A percentile compares a stretch with the other conserved stretches of the same genome.
These are phyloP conservation scores for Corrigiola litoralis DNA, from an alignment of 179 eudicot genomes.

Conservation along the genomic window DNA sequence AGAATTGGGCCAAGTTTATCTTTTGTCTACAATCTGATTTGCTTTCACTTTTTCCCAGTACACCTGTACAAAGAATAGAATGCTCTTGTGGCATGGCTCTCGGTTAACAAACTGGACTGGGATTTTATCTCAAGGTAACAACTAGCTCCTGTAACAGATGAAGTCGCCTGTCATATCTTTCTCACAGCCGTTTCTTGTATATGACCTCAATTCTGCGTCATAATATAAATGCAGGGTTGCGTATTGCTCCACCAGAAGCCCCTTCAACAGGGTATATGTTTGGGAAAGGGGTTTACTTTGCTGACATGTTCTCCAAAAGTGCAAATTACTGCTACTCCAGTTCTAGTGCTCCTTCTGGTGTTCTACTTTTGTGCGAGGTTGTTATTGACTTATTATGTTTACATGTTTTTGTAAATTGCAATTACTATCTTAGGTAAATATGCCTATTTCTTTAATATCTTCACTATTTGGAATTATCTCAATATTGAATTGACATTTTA, in stretches of 20 bases:
- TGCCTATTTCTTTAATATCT: background rate
- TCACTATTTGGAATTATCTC: background rate
- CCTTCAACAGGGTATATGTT: conserved; percentile 98
- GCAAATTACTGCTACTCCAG: conserved; percentile 88
- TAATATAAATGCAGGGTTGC: conserved; percentile 50
- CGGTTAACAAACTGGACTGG: conserved; percentile 97
- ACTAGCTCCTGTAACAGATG: background rate
- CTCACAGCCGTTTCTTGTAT: background rate
- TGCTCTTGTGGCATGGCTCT: conserved; percentile 99
- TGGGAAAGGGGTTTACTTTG: conserved; percentile 99
- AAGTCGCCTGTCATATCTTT: background rate
- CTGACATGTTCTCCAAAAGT: conserved; percentile 99
- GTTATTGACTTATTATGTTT: background rate
- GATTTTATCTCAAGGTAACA: conserved; percentile 84
- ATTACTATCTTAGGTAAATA: background rate
- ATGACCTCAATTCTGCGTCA: background rate
- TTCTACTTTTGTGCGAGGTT: conserved; percentile 94
- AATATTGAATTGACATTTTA: background rate
- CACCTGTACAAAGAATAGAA: conserved; percentile 64
- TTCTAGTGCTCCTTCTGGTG: conserved; percentile 54
- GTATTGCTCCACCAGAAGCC: conserved; percentile 99
- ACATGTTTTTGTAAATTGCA: no score
- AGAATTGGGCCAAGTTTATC: background rate
- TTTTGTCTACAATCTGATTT: conserved; percentile 6
- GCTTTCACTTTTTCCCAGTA: conserved; percentile 43